Percentiles rank a stretch among this genome's conserved stretches.
Conservation (phyloP, 495 filamentous ascomycete genomes). For the Podospora fimiseda region DNA sequence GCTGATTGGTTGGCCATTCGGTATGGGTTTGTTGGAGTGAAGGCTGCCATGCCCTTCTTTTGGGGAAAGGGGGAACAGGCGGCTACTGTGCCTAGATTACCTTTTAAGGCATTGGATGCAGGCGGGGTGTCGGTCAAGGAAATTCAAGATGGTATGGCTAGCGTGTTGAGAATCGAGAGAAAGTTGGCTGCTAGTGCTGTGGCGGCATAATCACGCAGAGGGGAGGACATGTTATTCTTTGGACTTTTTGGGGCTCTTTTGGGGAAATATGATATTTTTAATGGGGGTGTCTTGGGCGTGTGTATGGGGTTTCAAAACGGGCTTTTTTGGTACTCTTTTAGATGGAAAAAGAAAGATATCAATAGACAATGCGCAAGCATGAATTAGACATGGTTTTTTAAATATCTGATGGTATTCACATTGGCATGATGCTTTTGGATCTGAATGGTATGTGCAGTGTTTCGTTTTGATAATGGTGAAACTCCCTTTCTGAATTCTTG, state of each 20-base stretch:
- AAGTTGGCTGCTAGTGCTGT: slow-evolving; percentile 1
- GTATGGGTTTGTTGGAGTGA: slow-evolving; percentile 73
- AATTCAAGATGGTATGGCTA: slow-evolving; percentile 12
- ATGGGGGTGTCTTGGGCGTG: not conserved
- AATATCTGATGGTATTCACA: too few species aligned
- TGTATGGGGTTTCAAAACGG: not conserved
- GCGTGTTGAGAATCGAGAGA: slow-evolving; percentile 9
- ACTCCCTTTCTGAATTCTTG: too few species aligned
- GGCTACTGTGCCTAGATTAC: slow-evolving; percentile 16
- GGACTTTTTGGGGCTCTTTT: too few species aligned
- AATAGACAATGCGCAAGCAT: too few species aligned
- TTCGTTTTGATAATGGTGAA: too few species aligned
- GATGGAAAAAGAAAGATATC: too few species aligned
- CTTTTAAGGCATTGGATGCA: slow-evolving; percentile 16
- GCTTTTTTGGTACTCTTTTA: slow-evolving; percentile 1
- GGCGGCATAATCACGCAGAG: too few species aligned
- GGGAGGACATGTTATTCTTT: too few species aligned
- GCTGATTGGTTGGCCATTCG: slow-evolving; percentile 81
- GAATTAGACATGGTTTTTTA: too few species aligned
- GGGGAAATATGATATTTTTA: not conserved
- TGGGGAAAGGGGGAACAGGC: slow-evolving; percentile 56
- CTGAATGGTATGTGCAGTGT: too few species aligned
- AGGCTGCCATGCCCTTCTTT: slow-evolving; percentile 69
- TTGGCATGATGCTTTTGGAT: too few species aligned
- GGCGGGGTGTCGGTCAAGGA: slow-evolving; percentile 4